Evolutionary conservation across 2,329 filamentous ascomycete species (phyloP), one percentile per base, ranked within the genome.

Genomic region (Alternaria longipes): DNA sequence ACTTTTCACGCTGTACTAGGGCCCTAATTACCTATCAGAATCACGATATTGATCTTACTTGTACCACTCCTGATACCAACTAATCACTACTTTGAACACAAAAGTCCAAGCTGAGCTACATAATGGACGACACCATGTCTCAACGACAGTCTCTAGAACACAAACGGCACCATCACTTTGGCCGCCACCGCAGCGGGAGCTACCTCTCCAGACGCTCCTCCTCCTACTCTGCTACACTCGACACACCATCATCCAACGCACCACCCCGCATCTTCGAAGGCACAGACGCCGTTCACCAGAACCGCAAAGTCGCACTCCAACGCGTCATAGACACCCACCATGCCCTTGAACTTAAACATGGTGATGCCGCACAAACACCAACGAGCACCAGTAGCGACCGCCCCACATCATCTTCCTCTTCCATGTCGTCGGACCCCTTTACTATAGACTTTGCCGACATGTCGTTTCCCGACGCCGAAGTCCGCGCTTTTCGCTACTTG

Each of bases 401-500:
- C 18, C 49, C 56, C 4, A 42, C 51, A 4, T 60, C 56, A 1
- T 51, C 59, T 2, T 57, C 60, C 0, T 54, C 65, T 8, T 56
- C 55, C 11, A 46, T 56, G 5, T 67, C 62, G 36, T 60, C 24
- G 32, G 69, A 71, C 28, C 41, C 55, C 6, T 67, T 68, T 45
- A 58, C 63, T 3, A 34, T 64, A 42, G 66, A 69, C 8, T 63
- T 67, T 36, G 49, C 57, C 45, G 55, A 58, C 30, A 32, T 67
- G 16, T 54, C 59, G 11, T 45, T 72, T 1, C 56, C 65, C 9
- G 59, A 70, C 26, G 65, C 62, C 46, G 70, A 73, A 61, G 58
- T 72, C 4, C 69, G 69, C 41, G 55, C 68, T 3, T 73, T 72
- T 44, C 58, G 51, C 26, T 70, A 73, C 53, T 53, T 73, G 1